Conservation (phyloP, 108 stramenopile species). For the Epithemia pelagica region DNA sequence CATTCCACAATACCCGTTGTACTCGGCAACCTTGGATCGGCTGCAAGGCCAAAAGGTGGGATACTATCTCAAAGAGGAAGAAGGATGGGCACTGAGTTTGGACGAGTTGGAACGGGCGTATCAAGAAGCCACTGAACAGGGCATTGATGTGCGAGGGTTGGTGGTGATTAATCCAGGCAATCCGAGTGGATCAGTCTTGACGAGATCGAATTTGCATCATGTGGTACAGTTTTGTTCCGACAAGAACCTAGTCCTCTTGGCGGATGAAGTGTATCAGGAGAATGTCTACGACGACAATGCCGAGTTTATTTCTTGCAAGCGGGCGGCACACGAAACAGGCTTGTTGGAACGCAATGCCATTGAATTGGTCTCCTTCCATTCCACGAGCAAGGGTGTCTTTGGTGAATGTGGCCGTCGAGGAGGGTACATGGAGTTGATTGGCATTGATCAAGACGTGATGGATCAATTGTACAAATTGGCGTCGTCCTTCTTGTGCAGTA, state of each 20-base stretch:
- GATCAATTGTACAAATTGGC: conserved; percentile 93
- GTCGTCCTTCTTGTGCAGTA: conserved; percentile 80
- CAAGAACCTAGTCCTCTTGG: conserved; percentile 80
- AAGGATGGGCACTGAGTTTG: conserved; percentile 79
- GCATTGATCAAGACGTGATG: conserved; percentile 71
- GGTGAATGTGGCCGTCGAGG: conserved; percentile 98
- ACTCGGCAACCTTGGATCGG: conserved; percentile 86
- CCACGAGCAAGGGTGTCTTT: conserved; percentile 88
- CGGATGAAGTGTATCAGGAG: conserved; percentile 98
- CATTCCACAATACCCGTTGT: conserved; percentile 97
- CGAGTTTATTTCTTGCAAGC: conserved; percentile 75
- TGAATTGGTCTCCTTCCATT: conserved; percentile 93
- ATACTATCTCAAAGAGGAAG: conserved; percentile 85
- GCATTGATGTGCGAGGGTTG: conserved; percentile 67
- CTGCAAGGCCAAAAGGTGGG: conserved; percentile 81
- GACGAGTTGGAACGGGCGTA: conserved; percentile 75
- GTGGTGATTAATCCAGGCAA: conserved; percentile 93
- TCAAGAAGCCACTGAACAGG: conserved; percentile 52
- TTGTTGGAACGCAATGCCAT: conserved; percentile 56
- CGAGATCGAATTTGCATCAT: conserved; percentile 67
- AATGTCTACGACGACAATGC: conserved; percentile 88
- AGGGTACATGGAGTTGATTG: conserved; percentile 92
- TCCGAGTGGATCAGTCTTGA: conserved; percentile 87
- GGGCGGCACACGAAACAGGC: conserved; percentile 72
- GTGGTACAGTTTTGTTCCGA: conserved; percentile 84